Base-by-base conservation (phyloP, 768 basidiomycete species). In the Collybiopsis confluens region DNA sequence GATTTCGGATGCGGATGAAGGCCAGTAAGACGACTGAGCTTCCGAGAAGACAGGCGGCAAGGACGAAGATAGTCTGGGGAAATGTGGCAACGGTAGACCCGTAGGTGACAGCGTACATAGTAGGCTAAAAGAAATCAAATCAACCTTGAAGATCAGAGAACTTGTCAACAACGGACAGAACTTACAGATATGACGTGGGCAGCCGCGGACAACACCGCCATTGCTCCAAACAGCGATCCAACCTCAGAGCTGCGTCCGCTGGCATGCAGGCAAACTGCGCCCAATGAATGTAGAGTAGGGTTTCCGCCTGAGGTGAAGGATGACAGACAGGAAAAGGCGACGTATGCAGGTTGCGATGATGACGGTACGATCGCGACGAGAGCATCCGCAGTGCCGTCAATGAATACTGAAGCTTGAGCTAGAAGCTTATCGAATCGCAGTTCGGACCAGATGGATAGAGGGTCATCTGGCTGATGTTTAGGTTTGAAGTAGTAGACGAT, bases 241-340 rank as follows among this genome's bases (percentile, higher is more conserved):
- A 74, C 73, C 56, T 79, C 74, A 20, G 70, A 66, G 49, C 73
- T 70, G 49, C 62, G 65, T 35, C 77, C 74, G 65, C 70, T 72
- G 4, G 76, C 77, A 61, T 78, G 80, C n/a, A 88, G 73, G 59
- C 81, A 86, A 4, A 90, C 71, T 0, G 87, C 89, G 15, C 73
- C 76, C 8, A 92, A 73, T n/a, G 86, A 88, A 56, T 90, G 85
- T 48, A 81, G 65, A 0, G 85, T 77, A 7, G 90, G 88, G 52
- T 80, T 77, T 13, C 85, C 78, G 3, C 88, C 90, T 2, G 83
- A 80, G 11, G 86, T 85, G 40, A 88, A 78, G 18, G 81, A 80
- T 5, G 81, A 78, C 37, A 91, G 63, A 33, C 80, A 79, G 1
- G 87, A 86, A 26, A 83, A 72, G 0, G 70, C 78, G 10, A 82